Evolutionary conservation across 1,284 basidiomycete genomes (phyloP), one percentile per base, ranked within the genome.

Genomic region (Coniferiporia weirii): DNA sequence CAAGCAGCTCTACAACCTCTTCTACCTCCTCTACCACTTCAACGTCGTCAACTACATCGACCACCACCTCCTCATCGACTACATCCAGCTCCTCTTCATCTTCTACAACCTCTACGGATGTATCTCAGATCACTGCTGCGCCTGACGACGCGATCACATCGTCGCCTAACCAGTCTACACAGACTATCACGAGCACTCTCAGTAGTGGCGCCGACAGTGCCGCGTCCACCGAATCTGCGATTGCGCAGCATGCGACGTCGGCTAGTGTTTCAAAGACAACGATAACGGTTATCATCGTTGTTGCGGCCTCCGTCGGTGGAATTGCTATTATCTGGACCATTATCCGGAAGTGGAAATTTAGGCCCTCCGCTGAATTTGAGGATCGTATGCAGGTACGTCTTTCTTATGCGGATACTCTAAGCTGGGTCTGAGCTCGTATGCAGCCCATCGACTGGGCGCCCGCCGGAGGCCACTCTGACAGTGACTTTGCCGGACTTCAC

Each of bases 301-400:
- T 91, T 52, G 89, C 83, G 8, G 78, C 84, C 4, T 82, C 80
- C 48, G 69, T 93, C 48, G 92, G 84, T 64, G 84, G 80, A 44
- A 72, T 85, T 38, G 79, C 79, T 55, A 82, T 92, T 64, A 78
- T 87, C 64, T 95, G 89, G 89, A 94, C 91, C 40, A 76, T 91
- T 67, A 91, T 94, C 79, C 87, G 93, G 75, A 94, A 93, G 74
- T 93, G 89, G 89, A 94, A 94, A 76, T 83, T 94, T 67, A 83
- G 82, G 62, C 85, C 88, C 55, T 91, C 89, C 47, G 80, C 82
- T 70, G 79, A 83, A 68, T 94, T 94, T 69, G 89, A 91, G 66
- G 80, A 85, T 64, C 89, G 91, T 67, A 47, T 59, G 57, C 57
- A 59, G 52, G 44, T 46, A 20, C 12, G 44, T 46, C 17, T 46